Evolutionary conservation across 345 rosid species (phyloP).

Genomic region (Moricandia moricandioides): DNA sequence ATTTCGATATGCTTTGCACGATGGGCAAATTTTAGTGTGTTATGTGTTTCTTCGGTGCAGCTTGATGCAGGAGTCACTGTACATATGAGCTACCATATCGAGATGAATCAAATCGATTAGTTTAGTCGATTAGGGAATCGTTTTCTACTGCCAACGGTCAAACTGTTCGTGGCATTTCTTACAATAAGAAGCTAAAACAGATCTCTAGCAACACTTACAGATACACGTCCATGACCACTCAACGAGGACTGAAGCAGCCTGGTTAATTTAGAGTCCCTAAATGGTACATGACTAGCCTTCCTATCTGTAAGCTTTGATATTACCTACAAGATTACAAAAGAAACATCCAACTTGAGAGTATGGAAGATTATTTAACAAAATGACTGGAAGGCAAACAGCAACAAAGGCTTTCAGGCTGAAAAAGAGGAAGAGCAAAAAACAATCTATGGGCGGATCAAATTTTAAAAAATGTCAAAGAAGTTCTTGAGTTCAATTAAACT

Average conservation of each 20-base stretch:
- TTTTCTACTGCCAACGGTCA: slow-evolving; percentile 3
- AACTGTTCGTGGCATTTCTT: slow-evolving; percentile 7
- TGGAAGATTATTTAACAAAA: neutral
- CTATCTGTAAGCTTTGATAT: slow-evolving; percentile 93
- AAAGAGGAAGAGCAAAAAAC: neutral
- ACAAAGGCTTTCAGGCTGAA: slow-evolving; percentile 12
- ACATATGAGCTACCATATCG: slow-evolving; percentile 80
- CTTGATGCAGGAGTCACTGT: slow-evolving; percentile 94
- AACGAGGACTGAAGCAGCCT: slow-evolving; percentile 95
- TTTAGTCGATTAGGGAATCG: neutral
- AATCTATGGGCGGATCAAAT: slow-evolving; percentile 4
- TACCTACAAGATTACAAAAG: slow-evolving; percentile 48
- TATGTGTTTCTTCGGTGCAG: slow-evolving; percentile 91
- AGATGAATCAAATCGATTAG: slow-evolving; percentile 29
- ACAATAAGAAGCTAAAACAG: slow-evolving; percentile 17
- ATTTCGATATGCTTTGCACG: slow-evolving; percentile 98
- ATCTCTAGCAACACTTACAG: slow-evolving; percentile 54
- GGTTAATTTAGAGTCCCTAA: slow-evolving; percentile 94
- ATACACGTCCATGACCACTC: slow-evolving; percentile 97
- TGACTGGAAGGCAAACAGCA: slow-evolving; percentile 1
- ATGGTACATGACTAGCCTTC: slow-evolving; percentile 81
- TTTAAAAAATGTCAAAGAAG: neutral
- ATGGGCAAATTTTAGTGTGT: slow-evolving; percentile 96
- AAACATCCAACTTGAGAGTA: slow-evolving; percentile 16
- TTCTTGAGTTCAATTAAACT: slow-evolving; percentile 10